Evolutionary conservation across 176 grass and related monocot species (phyloP).

Genomic region (Alopecurus myosuroides): DNA sequence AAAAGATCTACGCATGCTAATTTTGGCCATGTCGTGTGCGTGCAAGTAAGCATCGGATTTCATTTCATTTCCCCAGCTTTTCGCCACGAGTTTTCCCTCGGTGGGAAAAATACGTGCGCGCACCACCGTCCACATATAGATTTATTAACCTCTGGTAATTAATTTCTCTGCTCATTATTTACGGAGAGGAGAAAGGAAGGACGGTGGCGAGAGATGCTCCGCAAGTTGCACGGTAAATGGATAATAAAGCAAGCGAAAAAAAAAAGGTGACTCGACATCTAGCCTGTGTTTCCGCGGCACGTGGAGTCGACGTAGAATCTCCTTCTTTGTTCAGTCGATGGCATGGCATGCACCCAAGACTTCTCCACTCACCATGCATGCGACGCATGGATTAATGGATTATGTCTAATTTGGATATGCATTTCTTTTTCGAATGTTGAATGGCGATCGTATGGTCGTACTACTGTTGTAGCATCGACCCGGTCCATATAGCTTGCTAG

Average conservation of each 20-base stretch:
- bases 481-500: too few species aligned
- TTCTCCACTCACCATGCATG: neutral
- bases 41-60: conserved; percentile 29
- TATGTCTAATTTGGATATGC: too few species aligned
- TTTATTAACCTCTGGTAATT: neutral
- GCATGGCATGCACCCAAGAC: neutral
- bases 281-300: conserved; percentile 9
- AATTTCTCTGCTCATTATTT: neutral
- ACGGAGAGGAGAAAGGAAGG: neutral
- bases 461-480: too few species aligned
- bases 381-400: too few species aligned
- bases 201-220: conserved; percentile 24
- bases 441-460: too few species aligned
- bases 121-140: neutral
- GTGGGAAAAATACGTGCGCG: neutral
- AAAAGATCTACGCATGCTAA: neutral
- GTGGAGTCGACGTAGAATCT: conserved; percentile 1
- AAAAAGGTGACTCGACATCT: neutral
- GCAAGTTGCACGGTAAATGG: neutral
- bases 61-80: neutral
- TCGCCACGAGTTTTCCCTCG: neutral
- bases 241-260: neutral
- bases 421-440: too few species aligned
- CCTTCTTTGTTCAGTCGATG: neutral
- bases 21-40: conserved; percentile 8